These are phyloP conservation scores for Eucalyptus rudis DNA, from an alignment of 345 rosid species.

Conservation along the genomic window DNA sequence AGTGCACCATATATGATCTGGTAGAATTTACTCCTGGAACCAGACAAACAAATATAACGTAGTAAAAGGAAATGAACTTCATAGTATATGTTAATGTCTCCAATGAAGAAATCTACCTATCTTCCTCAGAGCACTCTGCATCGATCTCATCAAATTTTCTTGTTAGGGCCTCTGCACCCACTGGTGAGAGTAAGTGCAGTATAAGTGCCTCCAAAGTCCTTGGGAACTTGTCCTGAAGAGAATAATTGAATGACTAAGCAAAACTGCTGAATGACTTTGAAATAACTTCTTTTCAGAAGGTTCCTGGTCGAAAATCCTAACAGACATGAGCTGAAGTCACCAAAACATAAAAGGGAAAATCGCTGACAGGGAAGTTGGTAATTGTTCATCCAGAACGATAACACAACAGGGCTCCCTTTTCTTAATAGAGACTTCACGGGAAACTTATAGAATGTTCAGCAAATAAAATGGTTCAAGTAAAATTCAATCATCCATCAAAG, in stretches of 20 bases:
- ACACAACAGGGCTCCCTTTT: background rate
- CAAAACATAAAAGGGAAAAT: background rate
- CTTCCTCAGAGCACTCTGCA: constrained; percentile 42
- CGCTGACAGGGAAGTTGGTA: background rate
- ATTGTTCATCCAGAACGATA: background rate
- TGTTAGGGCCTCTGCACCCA: constrained; percentile 75
- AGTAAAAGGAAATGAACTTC: background rate
- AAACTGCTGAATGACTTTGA: background rate
- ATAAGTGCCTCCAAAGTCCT: constrained; percentile 79
- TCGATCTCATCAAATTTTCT: constrained; percentile 77
- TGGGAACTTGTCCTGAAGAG: constrained; percentile 61
- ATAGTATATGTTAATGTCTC: background rate
- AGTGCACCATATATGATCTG: constrained; percentile 60
- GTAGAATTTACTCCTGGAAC: constrained; percentile 66
- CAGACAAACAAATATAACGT: background rate
- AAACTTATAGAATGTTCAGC: background rate
- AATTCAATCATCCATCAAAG: background rate
- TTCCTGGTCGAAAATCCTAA: background rate
- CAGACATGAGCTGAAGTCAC: background rate
- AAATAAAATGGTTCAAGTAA: background rate
- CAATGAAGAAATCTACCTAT: constrained; percentile 19
- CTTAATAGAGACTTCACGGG: background rate
- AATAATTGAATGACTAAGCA: background rate
- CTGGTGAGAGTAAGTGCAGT: constrained; percentile 77
- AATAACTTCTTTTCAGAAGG: background rate